Conservation (phyloP, 352 stramenopile species). For the Globisporangium solare region DNA sequence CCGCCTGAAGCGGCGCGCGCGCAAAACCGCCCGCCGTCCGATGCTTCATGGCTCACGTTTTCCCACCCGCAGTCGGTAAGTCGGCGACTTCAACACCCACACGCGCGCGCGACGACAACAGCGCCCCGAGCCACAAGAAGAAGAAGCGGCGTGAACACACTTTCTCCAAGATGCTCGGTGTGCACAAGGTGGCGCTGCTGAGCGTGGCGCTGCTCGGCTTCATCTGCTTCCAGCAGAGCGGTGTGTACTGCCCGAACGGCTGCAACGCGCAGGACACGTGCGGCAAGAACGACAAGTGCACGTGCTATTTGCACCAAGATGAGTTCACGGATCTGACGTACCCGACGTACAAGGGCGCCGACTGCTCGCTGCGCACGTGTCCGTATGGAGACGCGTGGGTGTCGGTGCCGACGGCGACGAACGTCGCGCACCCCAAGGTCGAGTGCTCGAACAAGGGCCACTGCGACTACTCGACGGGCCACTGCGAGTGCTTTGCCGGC, state of each 20-base stretch:
- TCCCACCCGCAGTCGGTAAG: conserved; percentile 12
- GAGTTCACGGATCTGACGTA: conserved; percentile 32
- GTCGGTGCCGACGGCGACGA: conserved; percentile 42
- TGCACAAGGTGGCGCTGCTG: conserved; percentile 36
- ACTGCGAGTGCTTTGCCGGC: conserved; percentile 88
- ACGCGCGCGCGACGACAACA: too few species aligned
- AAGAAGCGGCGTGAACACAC: neutral
- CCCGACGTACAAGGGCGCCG: conserved; percentile 62
- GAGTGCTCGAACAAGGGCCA: conserved; percentile 94
- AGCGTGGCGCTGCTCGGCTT: conserved; percentile 28
- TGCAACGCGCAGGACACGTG: conserved; percentile 86
- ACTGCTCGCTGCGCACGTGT: conserved; percentile 81
- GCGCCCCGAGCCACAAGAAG: neutral
- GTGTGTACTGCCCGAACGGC: conserved; percentile 76
- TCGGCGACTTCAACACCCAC: conserved; percentile 7
- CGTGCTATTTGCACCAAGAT: conserved; percentile 84
- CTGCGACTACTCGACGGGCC: conserved; percentile 88
- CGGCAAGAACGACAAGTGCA: conserved; percentile 89
- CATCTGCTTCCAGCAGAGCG: conserved; percentile 20
- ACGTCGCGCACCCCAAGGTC: conserved; percentile 65
- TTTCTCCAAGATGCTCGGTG: conserved; percentile 27
- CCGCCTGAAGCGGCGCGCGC: neutral
- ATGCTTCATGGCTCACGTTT: neutral
- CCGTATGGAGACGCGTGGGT: conserved; percentile 70
- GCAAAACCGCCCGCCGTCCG: neutral